phyloP scores from a whole-genome alignment of 31 red algal genomes.

The Porphyra umbilicalis region DNA sequence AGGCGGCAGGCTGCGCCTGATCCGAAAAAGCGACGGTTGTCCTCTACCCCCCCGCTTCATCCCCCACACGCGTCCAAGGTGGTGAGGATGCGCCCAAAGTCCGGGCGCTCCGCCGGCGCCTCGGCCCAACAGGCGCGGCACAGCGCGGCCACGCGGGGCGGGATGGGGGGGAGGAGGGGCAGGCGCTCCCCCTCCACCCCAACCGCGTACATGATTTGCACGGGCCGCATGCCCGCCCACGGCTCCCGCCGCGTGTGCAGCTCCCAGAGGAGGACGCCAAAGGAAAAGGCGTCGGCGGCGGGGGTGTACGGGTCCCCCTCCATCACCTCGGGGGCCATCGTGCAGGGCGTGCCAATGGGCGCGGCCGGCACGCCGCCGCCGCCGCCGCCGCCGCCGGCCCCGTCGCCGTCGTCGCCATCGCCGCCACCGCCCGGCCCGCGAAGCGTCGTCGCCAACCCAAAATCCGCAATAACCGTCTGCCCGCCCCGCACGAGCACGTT shows the following conservation, averaged over 20 bases:
- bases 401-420: background rate
- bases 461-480: background rate
- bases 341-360: constrained; percentile 2
- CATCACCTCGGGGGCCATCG: constrained; percentile 68
- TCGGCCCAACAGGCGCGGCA: constrained; percentile 25
- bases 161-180: background rate
- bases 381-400: background rate
- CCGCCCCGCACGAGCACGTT: constrained; percentile 35
- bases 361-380: background rate
- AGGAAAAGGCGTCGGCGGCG: constrained; percentile 74
- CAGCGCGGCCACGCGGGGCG: too few relatives aligned
- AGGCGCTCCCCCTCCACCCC: constrained; percentile 16
- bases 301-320: constrained; percentile 23
- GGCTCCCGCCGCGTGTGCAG: constrained; percentile 57
- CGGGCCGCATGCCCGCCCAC: constrained; percentile 36
- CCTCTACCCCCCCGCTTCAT: background rate
- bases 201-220: constrained; percentile 55
- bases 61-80: constrained; percentile 10
- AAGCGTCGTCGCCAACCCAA: background rate
- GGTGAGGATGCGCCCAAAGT: constrained; percentile 18
- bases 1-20: too few relatives aligned
- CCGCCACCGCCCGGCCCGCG: background rate
- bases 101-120: constrained; percentile 20
- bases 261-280: constrained; percentile 66
- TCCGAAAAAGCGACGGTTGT: background rate